Base-by-base conservation (phyloP, 495 filamentous ascomycete species). In the Xanthoparmelia taractica region DNA sequence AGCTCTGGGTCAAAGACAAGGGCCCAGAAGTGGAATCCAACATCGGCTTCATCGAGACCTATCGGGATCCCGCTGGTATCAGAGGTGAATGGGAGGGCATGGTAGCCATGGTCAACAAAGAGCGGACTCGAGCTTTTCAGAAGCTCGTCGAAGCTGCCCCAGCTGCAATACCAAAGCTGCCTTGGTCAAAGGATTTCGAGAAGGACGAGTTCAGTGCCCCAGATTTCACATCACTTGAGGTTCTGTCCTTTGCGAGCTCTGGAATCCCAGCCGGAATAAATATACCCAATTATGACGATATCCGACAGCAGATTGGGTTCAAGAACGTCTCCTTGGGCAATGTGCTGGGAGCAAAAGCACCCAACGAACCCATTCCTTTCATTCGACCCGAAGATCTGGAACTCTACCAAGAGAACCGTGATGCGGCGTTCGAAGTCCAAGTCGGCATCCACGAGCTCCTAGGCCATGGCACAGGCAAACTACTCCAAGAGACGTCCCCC, bases 41-140 rank as follows among this genome's bases (percentile, higher is more conserved):
- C 72, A 84, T 97, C 61, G 94, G 94, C 2, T 98, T 97, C 69
- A 87, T 98, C 47, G 94, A 98, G 76, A 96, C 92, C 0, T 98
- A 97, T 71, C 84, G 94, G 58, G 94, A 98, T 72, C 94, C 94
- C 1, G 88, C 91, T 60, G 93, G 94, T 55, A 85, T 96, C 15
- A 81, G 93, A 58, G 92, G 89, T n/a, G 94, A 98, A 72, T 98
- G 94, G 94, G 93, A 97, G 73, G 93, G 91, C 1, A 94, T 96
- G 69, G 70, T 75, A 38, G 76, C 72, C 15, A 75, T 79, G 79
- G 84, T 89, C 38, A 92, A 92, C 66, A 73, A 92, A 69, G 94
- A 96, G 72, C 87, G 92, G 12, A 98, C 94, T 2, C 81, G 81
- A 58, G 91, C 91, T n/a, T 98, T 98, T 65, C 87, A 86, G 6